A percentile compares a stretch with the other conserved stretches of the same genome.
phyloP scores from a whole-genome alignment of 2,329 filamentous ascomycete genomes.

The Ustilaginoidea virens region DNA sequence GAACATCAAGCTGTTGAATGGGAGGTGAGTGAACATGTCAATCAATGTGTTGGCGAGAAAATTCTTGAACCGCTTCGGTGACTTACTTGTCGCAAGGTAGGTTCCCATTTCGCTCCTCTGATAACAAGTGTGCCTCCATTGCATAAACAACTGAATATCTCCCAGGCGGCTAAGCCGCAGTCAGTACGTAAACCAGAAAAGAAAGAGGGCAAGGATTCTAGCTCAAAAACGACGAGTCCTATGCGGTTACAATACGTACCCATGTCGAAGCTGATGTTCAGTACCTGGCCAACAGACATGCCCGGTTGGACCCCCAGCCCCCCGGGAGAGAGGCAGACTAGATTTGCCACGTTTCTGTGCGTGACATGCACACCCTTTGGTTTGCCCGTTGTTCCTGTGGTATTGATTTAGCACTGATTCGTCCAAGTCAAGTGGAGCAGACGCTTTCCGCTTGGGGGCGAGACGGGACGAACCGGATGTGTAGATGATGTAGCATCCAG shows the following conservation, averaged over 20 bases:
- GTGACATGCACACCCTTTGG: slow-evolving; percentile 44
- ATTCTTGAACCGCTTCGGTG: too few relatives aligned
- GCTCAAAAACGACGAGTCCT: not conserved
- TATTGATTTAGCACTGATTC: not conserved
- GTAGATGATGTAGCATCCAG: slow-evolving; percentile 34
- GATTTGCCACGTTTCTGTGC: slow-evolving; percentile 38
- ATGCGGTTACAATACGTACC: slow-evolving; percentile 22
- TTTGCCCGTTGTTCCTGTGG: slow-evolving; percentile 33
- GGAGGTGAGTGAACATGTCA: not conserved
- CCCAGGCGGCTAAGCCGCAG: slow-evolving; percentile 36
- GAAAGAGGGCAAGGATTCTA: not conserved
- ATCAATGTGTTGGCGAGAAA: not conserved
- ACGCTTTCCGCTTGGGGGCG: too few relatives aligned
- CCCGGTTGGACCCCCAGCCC: slow-evolving; percentile 33
- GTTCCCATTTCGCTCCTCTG: slow-evolving; percentile 32
- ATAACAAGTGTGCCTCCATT: slow-evolving; percentile 41
- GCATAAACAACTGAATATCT: slow-evolving; percentile 39
- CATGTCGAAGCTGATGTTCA: slow-evolving; percentile 47
- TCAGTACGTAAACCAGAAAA: slow-evolving; percentile 3
- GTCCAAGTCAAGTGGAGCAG: not conserved
- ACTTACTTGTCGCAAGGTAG: slow-evolving; percentile 27
- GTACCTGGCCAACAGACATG: slow-evolving; percentile 35
- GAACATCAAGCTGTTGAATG: slow-evolving; percentile 28
- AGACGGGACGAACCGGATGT: slow-evolving; percentile 28
- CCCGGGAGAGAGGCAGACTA: slow-evolving; percentile 33